These are phyloP conservation scores for Azolla pinnata DNA, from an alignment of 75 land plant genomes.

Conservation along the genomic window DNA sequence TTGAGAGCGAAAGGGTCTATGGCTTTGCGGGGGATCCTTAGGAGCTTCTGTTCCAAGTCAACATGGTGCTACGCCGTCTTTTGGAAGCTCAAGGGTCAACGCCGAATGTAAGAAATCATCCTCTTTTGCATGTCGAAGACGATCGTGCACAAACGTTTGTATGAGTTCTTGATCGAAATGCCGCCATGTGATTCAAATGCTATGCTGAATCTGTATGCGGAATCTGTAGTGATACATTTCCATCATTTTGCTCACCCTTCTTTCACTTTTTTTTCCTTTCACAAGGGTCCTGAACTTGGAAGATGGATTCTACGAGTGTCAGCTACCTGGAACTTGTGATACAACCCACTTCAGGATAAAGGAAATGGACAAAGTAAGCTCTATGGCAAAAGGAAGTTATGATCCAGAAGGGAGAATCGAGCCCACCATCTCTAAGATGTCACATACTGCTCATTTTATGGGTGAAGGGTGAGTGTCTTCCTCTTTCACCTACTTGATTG, in stretches of 20 bases:
- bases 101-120: slow-evolving; percentile 34
- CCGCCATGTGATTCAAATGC: too few relatives aligned
- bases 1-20: neutral
- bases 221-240: too few relatives aligned
- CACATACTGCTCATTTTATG: slow-evolving; percentile 31
- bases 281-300: slow-evolving; percentile 45
- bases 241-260: too few relatives aligned
- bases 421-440: slow-evolving; percentile 32
- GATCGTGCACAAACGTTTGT: too few relatives aligned
- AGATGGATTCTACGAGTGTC: slow-evolving; percentile 36
- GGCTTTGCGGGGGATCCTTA: slow-evolving; percentile 28
- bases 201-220: neutral
- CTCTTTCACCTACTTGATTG: too few relatives aligned
- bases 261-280: neutral
- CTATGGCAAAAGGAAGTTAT: too few relatives aligned
- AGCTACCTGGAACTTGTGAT: neutral
- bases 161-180: too few relatives aligned
- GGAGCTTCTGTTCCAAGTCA: slow-evolving; percentile 36
- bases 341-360: too few relatives aligned
- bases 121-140: too few relatives aligned
- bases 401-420: slow-evolving; percentile 28
- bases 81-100: slow-evolving; percentile 38
- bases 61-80: slow-evolving; percentile 59
- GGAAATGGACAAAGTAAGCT: too few relatives aligned
- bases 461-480: slow-evolving; percentile 59